These are phyloP conservation scores for Colletotrichum australisinense DNA, from an alignment of 2,329 filamentous ascomycete genomes.

Conservation along the genomic window DNA sequence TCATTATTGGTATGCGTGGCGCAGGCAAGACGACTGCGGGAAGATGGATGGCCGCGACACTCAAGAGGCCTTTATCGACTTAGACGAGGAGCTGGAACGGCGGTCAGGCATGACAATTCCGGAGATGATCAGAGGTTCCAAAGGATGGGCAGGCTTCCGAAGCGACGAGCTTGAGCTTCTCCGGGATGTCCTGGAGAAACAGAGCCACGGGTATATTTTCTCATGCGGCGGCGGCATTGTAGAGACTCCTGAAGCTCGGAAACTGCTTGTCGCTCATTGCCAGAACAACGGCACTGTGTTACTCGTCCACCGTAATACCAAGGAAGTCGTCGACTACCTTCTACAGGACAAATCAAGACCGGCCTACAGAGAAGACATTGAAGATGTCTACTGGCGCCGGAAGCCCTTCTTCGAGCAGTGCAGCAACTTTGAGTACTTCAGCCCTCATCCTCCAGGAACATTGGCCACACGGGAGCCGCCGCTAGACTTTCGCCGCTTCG, in stretches of 20 bases:
- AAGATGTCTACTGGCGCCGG: constrained; percentile 87
- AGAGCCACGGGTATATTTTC: constrained; percentile 82
- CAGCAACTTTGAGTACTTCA: constrained; percentile 95
- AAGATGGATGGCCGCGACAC: constrained; percentile 80
- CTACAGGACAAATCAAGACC: constrained; percentile 90
- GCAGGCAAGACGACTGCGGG: constrained; percentile 97
- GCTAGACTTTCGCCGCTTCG: constrained; percentile 77
- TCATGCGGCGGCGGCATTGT: constrained; percentile 96
- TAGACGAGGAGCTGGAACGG: constrained; percentile 88
- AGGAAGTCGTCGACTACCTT: constrained; percentile 89
- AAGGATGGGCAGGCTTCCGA: constrained; percentile 91
- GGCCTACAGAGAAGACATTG: constrained; percentile 92
- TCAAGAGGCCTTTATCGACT: constrained; percentile 84
- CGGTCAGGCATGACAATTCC: constrained; percentile 82
- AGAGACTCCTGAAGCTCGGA: constrained; percentile 82
- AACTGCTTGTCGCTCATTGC: constrained; percentile 79
- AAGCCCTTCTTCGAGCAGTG: constrained; percentile 92
- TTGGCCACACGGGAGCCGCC: constrained; percentile 24
- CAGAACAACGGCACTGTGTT: constrained; percentile 85
- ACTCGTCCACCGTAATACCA: constrained; percentile 87
- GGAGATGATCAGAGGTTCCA: constrained; percentile 78
- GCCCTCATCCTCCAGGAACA: constrained; percentile 65
- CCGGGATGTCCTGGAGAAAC: constrained; percentile 78
- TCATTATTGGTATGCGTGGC: constrained; percentile 97
- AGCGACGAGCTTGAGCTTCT: constrained; percentile 81